Evolutionary conservation across 2,329 filamentous ascomycete genomes (phyloP), one percentile per base, ranked within the genome.

Genomic region (Aureobasidium melanogenum): DNA sequence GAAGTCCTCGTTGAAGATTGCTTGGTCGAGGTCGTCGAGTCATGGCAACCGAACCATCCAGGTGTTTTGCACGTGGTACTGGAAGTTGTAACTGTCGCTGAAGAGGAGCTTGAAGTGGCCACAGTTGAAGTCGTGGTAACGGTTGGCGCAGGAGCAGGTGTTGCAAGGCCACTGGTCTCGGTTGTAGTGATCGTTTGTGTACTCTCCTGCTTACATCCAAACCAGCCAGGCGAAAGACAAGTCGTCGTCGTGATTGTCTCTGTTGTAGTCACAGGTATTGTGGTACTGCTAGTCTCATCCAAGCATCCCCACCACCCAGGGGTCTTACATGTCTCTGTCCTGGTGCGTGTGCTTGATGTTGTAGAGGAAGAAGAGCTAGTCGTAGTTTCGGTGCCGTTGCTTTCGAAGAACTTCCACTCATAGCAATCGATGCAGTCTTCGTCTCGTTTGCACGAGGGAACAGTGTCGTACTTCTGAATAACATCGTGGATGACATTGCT

Each of bases 381-480:
- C 0, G 86, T 91, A 1, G 80, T 82, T 65, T 92, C 88, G 1
- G 89, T 94, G 32, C 88, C 88, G 71, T 97, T 97, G 72, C 91
- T 96, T 73, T 92, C 88, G 70, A 90, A 95, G 79, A 91, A 96
- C 69, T 96, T 95, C 94, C 94, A 97, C 61, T 88, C 86, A 62
- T 84, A 89, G 69, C 93, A 97, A 72, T 99, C 94, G 43, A 88
- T 85, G 71, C 94, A 97, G 65, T 85, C 80, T 57, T 85, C 81
- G 7, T 93, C 92, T 32, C 82, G 80, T 59, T 82, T 82, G 74
- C 94, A 97, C 66, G 83, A 77, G 0, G 94, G 88, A 0, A 95
- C 89, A 3, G 80, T 77, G 64, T 95, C 88, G 69, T 97, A 97
- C 67, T 86, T 86, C 69, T 88, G 81, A 64, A 97, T 82, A 3